Base-by-base conservation (phyloP, 2,329 filamentous ascomycete species). In the Berkeleyomyces rouxiae region DNA sequence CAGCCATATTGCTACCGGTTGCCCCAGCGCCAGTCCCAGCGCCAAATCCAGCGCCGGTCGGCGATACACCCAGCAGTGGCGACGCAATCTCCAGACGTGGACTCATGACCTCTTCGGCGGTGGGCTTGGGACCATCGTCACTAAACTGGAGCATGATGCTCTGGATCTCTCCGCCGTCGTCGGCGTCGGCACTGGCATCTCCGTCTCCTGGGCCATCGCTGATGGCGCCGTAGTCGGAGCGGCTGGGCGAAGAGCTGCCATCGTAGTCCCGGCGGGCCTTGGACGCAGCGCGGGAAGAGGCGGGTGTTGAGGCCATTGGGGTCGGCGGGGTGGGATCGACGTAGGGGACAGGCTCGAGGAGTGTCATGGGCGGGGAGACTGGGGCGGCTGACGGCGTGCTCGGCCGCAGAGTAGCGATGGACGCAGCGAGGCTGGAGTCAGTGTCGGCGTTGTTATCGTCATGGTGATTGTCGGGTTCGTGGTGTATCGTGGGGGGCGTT, bases 141-240 rank as follows among this genome's bases (percentile, higher is more conserved):
- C 87, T 85, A 68, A 97, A 97, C 73, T 97, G 93, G 66, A 90
- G 89, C 89, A 99, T 97, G 71, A 99, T 97, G 71, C 82, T 95
- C 74, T 96, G 89, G 65, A 99, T 96, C 75, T 99, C 93, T 4
- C 86, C 85, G 64, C 83, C 82, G 1, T 88, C 89, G 60, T 83
- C 83, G 59, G 82, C 81, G 58, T 90, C 84, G 31, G 82, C 80
- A 1, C 51, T 36, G 2, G 51, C 7, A 62, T 83, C 80, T 69
- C 84, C 83, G 69, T 85, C 83, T 74, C 74, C 67, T 77, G 81
- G 44, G 37, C 49, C 49, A 9, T 61, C 47, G 39, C 49, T 39
- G 16, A 55, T 55, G 59, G 84, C 82, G 5, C 74, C 79, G 39
- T 75, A 75, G 68, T 82, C 78, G 39, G 80, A 81, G 64, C 78